Conservation (phyloP, 208 protist species). For the Spongospora subterranea region DNA sequence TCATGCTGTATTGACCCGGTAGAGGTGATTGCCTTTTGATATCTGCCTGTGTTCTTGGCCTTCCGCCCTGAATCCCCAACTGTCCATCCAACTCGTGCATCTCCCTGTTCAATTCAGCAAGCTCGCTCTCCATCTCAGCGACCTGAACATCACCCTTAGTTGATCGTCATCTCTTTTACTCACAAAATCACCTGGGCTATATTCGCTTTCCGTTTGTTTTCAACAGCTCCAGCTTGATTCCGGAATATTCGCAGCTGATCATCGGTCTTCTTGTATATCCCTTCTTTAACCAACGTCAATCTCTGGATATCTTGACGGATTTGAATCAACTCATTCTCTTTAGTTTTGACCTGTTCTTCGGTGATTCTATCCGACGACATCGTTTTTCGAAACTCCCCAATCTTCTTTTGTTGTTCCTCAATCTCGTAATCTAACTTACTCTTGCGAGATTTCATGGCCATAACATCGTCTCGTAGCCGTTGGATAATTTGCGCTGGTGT, state of each 20-base stretch:
- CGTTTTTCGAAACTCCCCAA: background rate
- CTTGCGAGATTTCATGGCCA: background rate
- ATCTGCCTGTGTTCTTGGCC: slow-evolving; percentile 34
- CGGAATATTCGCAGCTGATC: slow-evolving; percentile 41
- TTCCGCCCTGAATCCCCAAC: background rate
- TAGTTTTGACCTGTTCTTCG: slow-evolving; percentile 22
- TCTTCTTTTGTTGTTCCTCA: background rate
- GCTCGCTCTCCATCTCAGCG: background rate
- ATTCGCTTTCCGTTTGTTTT: slow-evolving; percentile 51
- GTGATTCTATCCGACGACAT: background rate
- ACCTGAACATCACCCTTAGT: background rate
- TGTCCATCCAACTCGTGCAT: background rate
- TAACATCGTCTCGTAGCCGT: background rate
- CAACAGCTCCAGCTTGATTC: slow-evolving; percentile 12
- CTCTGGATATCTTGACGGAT: background rate
- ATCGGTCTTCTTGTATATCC: slow-evolving; percentile 34
- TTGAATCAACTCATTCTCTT: background rate
- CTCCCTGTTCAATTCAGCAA: background rate
- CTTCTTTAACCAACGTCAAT: background rate
- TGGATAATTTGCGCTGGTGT: background rate
- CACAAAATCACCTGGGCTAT: background rate
- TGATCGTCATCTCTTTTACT: background rate
- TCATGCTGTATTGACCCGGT: background rate
- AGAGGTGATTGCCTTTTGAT: slow-evolving; percentile 21
- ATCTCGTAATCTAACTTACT: background rate